Evolutionary conservation across 2,329 filamentous ascomycete genomes (phyloP).

Genomic region (Stromatinia cepivora): DNA sequence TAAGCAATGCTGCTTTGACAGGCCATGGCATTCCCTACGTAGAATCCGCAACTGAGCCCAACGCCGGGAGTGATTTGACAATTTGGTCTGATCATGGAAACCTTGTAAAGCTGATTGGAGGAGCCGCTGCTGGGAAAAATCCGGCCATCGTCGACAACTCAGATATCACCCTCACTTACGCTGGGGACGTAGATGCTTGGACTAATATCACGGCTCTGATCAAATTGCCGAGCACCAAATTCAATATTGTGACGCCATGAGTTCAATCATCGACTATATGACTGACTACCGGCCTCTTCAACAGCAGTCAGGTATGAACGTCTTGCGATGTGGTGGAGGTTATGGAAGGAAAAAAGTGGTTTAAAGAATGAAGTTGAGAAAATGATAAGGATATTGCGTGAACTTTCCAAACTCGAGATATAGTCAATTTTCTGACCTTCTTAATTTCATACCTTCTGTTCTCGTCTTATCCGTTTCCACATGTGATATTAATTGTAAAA

Average conservation of each 20-base stretch:
- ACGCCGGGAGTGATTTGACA: not conserved
- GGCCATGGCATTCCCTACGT: not conserved
- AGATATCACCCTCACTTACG: not conserved
- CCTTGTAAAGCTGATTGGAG: not conserved
- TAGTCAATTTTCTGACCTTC: too few species aligned
- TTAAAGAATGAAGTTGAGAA: not conserved
- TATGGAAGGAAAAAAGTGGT: not conserved
- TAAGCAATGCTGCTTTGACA: not conserved
- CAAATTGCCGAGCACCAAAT: not conserved
- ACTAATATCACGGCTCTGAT: not conserved
- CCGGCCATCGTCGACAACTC: not conserved
- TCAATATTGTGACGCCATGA: conserved; percentile 2
- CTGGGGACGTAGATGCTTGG: not conserved
- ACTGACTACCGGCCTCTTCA: not conserved
- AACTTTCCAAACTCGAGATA: too few species aligned
- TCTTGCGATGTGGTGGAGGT: not conserved
- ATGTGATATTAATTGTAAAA: too few species aligned
- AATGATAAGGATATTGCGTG: not conserved
- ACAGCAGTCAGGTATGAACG: not conserved
- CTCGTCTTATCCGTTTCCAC: too few species aligned
- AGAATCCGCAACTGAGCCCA: not conserved
- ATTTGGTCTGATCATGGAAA: not conserved
- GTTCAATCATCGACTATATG: not conserved
- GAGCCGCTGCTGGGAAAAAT: not conserved
- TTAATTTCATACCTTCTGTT: too few species aligned